Evolutionary conservation across 768 basidiomycete species (phyloP), one percentile per base, ranked within the genome.

Genomic region (Lentinus brumalis): DNA sequence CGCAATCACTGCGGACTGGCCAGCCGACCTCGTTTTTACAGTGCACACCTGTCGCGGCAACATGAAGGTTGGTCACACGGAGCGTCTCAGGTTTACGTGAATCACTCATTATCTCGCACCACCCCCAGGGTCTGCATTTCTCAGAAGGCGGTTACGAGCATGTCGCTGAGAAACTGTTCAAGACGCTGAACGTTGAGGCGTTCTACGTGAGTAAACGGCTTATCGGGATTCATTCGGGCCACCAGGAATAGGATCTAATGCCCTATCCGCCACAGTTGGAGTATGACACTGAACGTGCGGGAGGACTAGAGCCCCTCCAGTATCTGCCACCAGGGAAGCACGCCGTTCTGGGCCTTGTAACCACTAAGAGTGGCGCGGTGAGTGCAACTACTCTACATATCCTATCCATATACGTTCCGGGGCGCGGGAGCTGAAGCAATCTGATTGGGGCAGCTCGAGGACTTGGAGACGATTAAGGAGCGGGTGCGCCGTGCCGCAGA

Each of bases 261-360:
- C 46, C 5, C 9, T 14, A 2, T 49, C 39, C 52, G 35, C 38
- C 32, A 21, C 63, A 75, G 85, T 77, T 88, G 49, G 85, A 87
- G 71, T 87, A 86, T 67, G 86, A 88, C 70, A 82, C 78, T 26
- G 81, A 81, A 63, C 82, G 85, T 32, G 78, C 85, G 0, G 86
- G 86, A 15, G 78, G 80, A 55, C 83, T 87, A 61, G 63, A 75
- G 57, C 83, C 85, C 7, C 76, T 87, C 31, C 79, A 73, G 66
- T 69, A 78, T 61, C 74, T 87, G 14, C 85, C 85, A 2, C 71
- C 72, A 42, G 66, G 76, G 58, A 80, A 80, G 57, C 69, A 69
- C 4, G 68, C 77, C 39, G 74, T 81, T 31, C 71, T 81, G n/a
- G 80, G 80, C 26, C 68, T 81, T 15, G 65, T 81, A 38, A 79